A percentile compares a stretch with the other conserved stretches of the same genome.
phyloP scores from a whole-genome alignment of 148 eudicot genomes.

The Rheum nobile region DNA sequence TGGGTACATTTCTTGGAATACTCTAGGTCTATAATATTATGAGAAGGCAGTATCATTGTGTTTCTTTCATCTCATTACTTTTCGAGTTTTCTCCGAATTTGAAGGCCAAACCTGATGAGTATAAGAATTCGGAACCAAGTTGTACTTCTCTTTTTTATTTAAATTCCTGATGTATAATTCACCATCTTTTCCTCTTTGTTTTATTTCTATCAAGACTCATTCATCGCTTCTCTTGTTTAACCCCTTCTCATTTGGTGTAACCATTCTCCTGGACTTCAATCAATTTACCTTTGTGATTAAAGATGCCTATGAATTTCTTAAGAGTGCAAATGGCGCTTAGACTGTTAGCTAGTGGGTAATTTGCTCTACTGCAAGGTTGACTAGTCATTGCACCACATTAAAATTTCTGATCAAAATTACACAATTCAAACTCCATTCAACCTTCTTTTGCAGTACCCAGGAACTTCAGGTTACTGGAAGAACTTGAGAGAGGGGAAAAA shows the following conservation, averaged over 20 bases:
- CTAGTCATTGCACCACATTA: not conserved
- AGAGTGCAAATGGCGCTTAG: not conserved
- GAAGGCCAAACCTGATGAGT: not conserved
- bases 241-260: not conserved
- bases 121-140: not conserved
- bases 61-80: not conserved
- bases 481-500: conserved; percentile 67
- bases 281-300: not conserved
- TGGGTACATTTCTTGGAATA: not conserved
- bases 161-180: not conserved
- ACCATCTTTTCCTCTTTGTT: not conserved
- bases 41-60: not conserved
- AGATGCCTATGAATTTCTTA: not conserved
- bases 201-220: not conserved
- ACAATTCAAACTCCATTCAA: not conserved
- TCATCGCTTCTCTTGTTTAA: not conserved
- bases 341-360: not conserved
- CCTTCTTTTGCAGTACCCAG: conserved; percentile 40
- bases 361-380: not conserved
- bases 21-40: not conserved
- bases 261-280: not conserved
- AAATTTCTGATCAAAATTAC: not conserved
- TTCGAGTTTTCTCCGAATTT: not conserved
- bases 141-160: not conserved
- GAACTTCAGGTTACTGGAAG: conserved; percentile 59